Base-by-base conservation (phyloP, 2,329 filamentous ascomycete genomes). In the Fusarium setosum region DNA sequence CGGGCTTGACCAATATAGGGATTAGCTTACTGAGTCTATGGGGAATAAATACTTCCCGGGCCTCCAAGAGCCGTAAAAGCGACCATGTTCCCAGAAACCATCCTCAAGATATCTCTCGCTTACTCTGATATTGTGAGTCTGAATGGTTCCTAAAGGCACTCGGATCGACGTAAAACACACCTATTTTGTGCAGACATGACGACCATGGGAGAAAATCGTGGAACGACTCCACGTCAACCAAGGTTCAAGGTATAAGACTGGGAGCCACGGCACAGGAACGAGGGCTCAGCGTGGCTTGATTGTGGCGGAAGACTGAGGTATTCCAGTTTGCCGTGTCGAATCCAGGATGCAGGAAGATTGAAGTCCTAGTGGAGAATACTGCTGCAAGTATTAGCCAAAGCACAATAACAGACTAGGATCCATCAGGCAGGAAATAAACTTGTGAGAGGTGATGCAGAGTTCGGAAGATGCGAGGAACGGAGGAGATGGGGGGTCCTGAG, bases 21-120 rank as follows among this genome's bases (percentile, higher is more conserved):
- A n/a, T 26, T 13, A 18, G 59, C 82, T 77, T 80, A 91, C 90
- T 78, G 91, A 88, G 76, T 96, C 93, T 75, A 92, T 91, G 20
- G 93, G 93, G 65, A 91, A 88, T 78, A 92, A 83, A 76, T 95
- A 95, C 69, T 90, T 87, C 53, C 89, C 90, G 69, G 81, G 85
- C 64, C 86, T 85, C 76, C 84, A 93, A 21, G 84, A 86, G 73
- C 92, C 89, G 75, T 93, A 95, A 63, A 82, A 82, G 53, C 92
- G 86, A 18, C 88, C 90, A 77, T 94, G 90, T 74, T 92, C 90
- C 71, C 76, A 78, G 56, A 70, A 75, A 2, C 76, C 76, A 54
- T 72, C 69, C 29, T 72, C 52, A 10, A 73, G 63, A 44, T 65
- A 56, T 26, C 63, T 68, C 42, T 67, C 68, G 7, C 61, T 50